A percentile compares a stretch with the other conserved stretches of the same genome.
These are phyloP conservation scores for Hirsutella thompsonii DNA, from an alignment of 2,329 filamentous ascomycete species.

Conservation along the genomic window DNA sequence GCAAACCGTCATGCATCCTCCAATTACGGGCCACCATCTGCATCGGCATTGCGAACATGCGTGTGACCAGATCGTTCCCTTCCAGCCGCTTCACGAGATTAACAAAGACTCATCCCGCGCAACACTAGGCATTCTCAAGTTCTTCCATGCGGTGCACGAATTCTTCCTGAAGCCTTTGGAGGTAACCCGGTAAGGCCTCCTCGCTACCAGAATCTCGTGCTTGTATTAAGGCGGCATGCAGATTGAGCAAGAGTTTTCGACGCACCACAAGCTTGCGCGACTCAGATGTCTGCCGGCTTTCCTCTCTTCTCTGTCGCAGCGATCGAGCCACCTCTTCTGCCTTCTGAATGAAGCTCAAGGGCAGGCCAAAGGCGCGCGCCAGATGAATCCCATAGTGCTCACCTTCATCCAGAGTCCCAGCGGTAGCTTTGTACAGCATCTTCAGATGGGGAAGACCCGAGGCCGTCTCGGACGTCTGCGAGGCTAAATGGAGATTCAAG, in stretches of 20 bases:
- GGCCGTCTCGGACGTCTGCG: slow-evolving; percentile 42
- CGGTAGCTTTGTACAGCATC: slow-evolving; percentile 76
- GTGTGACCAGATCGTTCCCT: not conserved
- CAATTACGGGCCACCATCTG: too few relatives aligned
- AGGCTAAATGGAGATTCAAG: slow-evolving; percentile 67
- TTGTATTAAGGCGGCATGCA: slow-evolving; percentile 62
- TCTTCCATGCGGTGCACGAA: slow-evolving; percentile 61
- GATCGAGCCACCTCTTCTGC: slow-evolving; percentile 54
- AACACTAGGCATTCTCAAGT: slow-evolving; percentile 31
- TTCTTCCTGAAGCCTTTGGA: slow-evolving; percentile 45
- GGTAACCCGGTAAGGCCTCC: slow-evolving; percentile 33
- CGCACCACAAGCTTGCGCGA: slow-evolving; percentile 47
- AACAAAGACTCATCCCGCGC: not conserved
- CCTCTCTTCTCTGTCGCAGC: slow-evolving; percentile 44
- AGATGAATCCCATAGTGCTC: slow-evolving; percentile 73
- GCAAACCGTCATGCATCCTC: too few relatives aligned
- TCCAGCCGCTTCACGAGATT: too few relatives aligned
- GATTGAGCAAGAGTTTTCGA: slow-evolving; percentile 58
- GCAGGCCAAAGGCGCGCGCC: slow-evolving; percentile 63
- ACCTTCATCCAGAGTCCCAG: slow-evolving; percentile 55
- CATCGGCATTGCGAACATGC: too few relatives aligned
- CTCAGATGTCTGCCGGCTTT: slow-evolving; percentile 44
- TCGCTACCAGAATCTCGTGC: slow-evolving; percentile 51
- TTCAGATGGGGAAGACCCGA: slow-evolving; percentile 49
- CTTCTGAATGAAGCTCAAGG: slow-evolving; percentile 49